Evolutionary conservation across 495 filamentous ascomycete species (phyloP).

Genomic region (Aspergillus hancockii): DNA sequence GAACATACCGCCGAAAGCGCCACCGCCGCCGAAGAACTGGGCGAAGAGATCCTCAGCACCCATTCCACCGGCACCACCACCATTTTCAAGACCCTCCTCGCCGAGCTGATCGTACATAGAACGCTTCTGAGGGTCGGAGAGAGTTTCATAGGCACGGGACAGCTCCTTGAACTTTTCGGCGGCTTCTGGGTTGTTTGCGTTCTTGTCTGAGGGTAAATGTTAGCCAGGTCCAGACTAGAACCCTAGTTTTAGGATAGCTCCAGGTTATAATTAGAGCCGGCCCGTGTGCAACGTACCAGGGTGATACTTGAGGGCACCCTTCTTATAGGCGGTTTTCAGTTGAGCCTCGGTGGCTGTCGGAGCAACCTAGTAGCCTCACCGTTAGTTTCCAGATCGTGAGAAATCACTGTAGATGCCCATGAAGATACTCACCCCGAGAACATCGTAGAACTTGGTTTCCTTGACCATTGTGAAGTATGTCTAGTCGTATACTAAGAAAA

Average conservation of each 20-base stretch:
- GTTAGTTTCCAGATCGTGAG: conserved; percentile 19
- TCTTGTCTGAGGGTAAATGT: conserved; percentile 71
- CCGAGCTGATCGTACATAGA: conserved; percentile 94
- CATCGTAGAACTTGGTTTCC: conserved; percentile 85
- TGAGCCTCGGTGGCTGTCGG: conserved; percentile 73
- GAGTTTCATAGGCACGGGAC: conserved; percentile 89
- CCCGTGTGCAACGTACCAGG: conserved; percentile 61
- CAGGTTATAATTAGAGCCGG: neutral
- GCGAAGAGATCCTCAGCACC: conserved; percentile 95
- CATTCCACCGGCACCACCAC: conserved; percentile 83
- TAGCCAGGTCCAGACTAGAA: neutral
- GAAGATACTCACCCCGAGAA: conserved; percentile 69
- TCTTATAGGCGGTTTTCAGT: conserved; percentile 89
- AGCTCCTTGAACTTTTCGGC: conserved; percentile 98
- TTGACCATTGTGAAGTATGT: conserved; percentile 72
- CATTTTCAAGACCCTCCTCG: conserved; percentile 90
- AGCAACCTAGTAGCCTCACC: conserved; percentile 57
- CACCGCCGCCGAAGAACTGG: conserved; percentile 94
- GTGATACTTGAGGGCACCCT: conserved; percentile 85
- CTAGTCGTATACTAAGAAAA: conserved; percentile 9
- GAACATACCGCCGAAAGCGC: conserved; percentile 80
- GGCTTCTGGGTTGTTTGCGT: conserved; percentile 86
- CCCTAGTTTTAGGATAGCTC: neutral
- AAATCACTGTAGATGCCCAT: neutral
- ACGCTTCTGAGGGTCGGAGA: conserved; percentile 90